Percentiles rank a stretch among this genome's conserved stretches.
Evolutionary conservation across 1,284 basidiomycete genomes (phyloP).

Genomic region (Pisolithus thermaeus): DNA sequence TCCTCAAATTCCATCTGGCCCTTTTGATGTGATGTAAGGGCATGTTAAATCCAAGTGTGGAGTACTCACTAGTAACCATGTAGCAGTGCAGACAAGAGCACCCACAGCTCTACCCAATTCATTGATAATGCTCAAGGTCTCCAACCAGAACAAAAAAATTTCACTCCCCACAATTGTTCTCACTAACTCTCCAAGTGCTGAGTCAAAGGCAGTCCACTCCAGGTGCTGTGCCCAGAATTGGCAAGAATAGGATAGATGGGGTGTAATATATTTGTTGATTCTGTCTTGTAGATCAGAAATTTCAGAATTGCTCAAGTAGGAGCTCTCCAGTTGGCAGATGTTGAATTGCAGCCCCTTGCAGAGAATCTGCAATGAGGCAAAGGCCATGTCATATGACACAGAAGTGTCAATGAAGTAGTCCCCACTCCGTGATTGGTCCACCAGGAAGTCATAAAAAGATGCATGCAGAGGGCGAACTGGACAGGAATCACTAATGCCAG

Average conservation of each 20-base stretch:
- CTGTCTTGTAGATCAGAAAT: slow-evolving; percentile 9
- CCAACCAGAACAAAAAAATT: slow-evolving; percentile 22
- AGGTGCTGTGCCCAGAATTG: slow-evolving; percentile 23
- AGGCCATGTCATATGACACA: slow-evolving; percentile 8
- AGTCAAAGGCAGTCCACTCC: not conserved
- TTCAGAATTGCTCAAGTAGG: slow-evolving; percentile 18
- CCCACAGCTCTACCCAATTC: not conserved
- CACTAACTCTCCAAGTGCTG: slow-evolving; percentile 1
- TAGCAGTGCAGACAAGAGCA: not conserved
- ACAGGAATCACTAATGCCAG: not conserved
- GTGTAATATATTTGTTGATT: slow-evolving; percentile 11
- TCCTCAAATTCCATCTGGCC: not conserved
- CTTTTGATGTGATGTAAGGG: not conserved
- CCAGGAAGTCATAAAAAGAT: slow-evolving; percentile 10
- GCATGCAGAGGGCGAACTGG: not conserved
- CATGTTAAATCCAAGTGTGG: not conserved
- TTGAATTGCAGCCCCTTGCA: slow-evolving; percentile 26
- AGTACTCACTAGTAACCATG: not conserved
- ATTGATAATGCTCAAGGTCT: slow-evolving; percentile 7
- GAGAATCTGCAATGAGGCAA: slow-evolving; percentile 16
- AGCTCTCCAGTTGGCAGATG: slow-evolving; percentile 24
- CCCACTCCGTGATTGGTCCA: not conserved
- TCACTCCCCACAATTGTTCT: slow-evolving; percentile 12
- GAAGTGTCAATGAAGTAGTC: slow-evolving; percentile 5
- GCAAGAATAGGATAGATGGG: slow-evolving; percentile 20